A percentile compares a stretch with the other conserved stretches of the same genome.
phyloP scores from a whole-genome alignment of 179 eudicot genomes.

The Dionaea muscipula region DNA sequence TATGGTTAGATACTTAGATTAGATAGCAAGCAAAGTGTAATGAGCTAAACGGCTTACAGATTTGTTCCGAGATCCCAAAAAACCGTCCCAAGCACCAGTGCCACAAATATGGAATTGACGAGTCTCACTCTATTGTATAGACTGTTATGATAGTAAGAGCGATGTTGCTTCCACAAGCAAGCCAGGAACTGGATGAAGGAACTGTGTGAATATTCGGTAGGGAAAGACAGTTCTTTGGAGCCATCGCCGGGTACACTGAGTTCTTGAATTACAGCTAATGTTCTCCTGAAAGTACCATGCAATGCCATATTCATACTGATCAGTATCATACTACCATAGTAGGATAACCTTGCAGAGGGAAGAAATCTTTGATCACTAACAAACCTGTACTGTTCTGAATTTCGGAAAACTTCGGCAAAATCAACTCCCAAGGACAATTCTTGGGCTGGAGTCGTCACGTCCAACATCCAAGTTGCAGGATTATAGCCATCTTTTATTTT shows the following conservation, averaged over 20 bases:
- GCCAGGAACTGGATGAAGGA: conserved; percentile 23
- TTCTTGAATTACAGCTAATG: conserved; percentile 23
- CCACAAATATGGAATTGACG: conserved; percentile 16
- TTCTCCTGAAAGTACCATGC: conserved; percentile 17
- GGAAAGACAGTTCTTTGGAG: conserved; percentile 23
- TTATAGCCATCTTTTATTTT: not conserved
- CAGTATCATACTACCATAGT: not conserved
- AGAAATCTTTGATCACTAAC: not conserved
- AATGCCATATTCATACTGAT: not conserved
- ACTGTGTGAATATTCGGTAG: conserved; percentile 20
- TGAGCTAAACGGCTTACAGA: conserved; percentile 8
- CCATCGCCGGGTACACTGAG: conserved; percentile 20
- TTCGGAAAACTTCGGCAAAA: conserved; percentile 5
- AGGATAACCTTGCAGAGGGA: not conserved
- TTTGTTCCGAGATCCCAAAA: conserved; percentile 31
- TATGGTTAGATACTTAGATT: too few species aligned
- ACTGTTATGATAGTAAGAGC: conserved; percentile 34
- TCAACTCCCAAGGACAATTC: not conserved
- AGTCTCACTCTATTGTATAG: conserved; percentile 28
- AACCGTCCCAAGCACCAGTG: conserved; percentile 26
- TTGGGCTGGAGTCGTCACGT: not conserved
- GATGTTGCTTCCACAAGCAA: conserved; percentile 29
- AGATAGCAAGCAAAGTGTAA: too few species aligned
- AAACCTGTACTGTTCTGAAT: conserved; percentile 22
- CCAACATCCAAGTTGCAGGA: conserved; percentile 4